These are phyloP conservation scores for Moesziomyces antarcticus DNA, from an alignment of 1,284 basidiomycete species.

Conservation along the genomic window DNA sequence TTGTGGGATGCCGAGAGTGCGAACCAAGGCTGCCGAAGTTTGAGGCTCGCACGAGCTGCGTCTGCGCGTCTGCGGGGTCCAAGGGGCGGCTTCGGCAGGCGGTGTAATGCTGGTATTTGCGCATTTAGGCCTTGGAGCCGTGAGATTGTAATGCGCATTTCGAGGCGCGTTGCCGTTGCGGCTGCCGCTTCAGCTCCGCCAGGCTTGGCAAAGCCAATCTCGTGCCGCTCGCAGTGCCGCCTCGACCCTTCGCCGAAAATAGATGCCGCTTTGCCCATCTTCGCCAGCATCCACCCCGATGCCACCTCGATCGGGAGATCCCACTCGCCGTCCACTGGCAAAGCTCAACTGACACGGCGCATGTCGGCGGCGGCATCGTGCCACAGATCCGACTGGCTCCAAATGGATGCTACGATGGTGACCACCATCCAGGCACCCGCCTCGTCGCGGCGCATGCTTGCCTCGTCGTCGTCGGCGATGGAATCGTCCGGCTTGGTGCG, in stretches of 20 bases:
- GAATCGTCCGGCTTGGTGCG: constrained; percentile 16
- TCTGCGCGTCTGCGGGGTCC: too few species aligned
- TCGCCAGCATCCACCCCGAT: neutral
- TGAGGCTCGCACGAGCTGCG: too few species aligned
- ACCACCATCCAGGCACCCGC: constrained; percentile 86
- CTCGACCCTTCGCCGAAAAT: neutral
- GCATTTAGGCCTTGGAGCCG: too few species aligned
- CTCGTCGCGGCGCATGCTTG: constrained; percentile 69
- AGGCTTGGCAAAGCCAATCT: constrained; percentile 7
- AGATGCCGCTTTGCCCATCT: neutral
- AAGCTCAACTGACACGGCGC: constrained; percentile 16
- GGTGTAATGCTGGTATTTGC: neutral
- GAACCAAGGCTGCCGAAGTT: too few species aligned
- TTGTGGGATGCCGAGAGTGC: too few species aligned
- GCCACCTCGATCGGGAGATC: neutral
- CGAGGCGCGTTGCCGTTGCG: neutral
- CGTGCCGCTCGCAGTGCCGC: too few species aligned
- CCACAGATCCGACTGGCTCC: constrained; percentile 89
- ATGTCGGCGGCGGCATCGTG: constrained; percentile 72
- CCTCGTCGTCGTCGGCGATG: constrained; percentile 54
- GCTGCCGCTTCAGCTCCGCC: constrained; percentile 5
- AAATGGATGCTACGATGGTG: constrained; percentile 77
- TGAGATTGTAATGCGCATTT: neutral
- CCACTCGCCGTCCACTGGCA: too few species aligned
- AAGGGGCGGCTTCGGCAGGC: neutral